phyloP scores from a whole-genome alignment of 129 eudicot genomes.

The Artemisia tridentata region DNA sequence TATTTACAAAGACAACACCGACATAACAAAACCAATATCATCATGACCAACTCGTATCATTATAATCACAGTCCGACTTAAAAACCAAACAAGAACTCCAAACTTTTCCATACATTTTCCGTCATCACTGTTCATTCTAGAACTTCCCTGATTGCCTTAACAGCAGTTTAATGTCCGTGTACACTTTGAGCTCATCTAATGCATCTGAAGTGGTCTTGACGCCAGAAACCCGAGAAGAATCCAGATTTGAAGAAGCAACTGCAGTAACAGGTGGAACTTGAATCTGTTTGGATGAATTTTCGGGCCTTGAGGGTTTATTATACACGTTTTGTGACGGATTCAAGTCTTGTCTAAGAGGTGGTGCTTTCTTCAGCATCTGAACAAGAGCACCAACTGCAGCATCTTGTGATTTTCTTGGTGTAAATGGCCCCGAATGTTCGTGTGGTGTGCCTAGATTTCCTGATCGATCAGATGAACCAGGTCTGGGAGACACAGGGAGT shows the following conservation, averaged over 20 bases:
- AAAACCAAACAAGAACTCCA: constrained; percentile 25
- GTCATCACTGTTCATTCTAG: not conserved
- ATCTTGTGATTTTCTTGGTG: constrained; percentile 61
- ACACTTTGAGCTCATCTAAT: constrained; percentile 75
- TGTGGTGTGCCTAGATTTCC: constrained; percentile 33
- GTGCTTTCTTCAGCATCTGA: constrained; percentile 78
- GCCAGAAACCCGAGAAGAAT: constrained; percentile 41
- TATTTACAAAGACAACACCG: constrained; percentile 31
- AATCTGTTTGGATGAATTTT: constrained; percentile 16
- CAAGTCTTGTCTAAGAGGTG: constrained; percentile 66
- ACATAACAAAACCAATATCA: constrained; percentile 15
- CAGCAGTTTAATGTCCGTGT: constrained; percentile 54
- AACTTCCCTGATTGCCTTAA: constrained; percentile 45
- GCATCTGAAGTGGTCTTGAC: constrained; percentile 79
- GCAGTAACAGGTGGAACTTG: constrained; percentile 23
- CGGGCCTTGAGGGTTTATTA: constrained; percentile 32
- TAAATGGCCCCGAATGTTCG: constrained; percentile 37
- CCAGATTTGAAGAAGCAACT: constrained; percentile 30
- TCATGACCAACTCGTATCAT: constrained; percentile 9
- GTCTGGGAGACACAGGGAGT: constrained; percentile 38
- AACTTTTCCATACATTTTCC: not conserved
- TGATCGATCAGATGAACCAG: constrained; percentile 56
- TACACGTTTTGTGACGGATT: constrained; percentile 29
- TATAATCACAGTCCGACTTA: constrained; percentile 6
- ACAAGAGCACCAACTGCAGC: constrained; percentile 87